Base-by-base conservation (phyloP, 345 rosid species). In the Arabidopsis suecica region DNA sequence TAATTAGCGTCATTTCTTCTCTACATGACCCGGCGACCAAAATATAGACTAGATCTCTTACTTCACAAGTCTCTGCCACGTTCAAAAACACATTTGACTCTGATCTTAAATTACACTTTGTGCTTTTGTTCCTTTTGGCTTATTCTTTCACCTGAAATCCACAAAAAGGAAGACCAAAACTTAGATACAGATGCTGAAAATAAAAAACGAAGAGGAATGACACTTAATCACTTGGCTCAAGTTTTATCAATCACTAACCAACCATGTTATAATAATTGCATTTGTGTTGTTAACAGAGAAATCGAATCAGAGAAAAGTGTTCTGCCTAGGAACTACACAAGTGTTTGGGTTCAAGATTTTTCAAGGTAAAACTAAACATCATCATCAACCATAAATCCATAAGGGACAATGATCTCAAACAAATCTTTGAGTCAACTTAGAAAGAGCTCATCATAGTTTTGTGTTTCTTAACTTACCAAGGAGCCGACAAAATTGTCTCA, bases 381-480 rank as follows among this genome's bases (percentile, higher is more conserved):
- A 18, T 48, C 53, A 18, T 51, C 56, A 50, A 22, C 32, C 56
- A 51, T 50, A 50, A 22, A 3, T 50, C 30, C 14, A 9, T 9
- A 22, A 51, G 32, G 56, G 14, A 51, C 14, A 5, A 51, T 23
- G 57, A 23, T 50, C 55, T 22, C 55, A 50, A 5, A 49, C 5
- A 50, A 22, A 50, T 50, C 56, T 20, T 10, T 50, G 2, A 51
- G 6, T 51, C 56, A 4, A 51, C 56, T 50, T 22, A 50, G 33
- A 51, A 23, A 53, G 40, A 38, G 62, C 5, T 55, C 45, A 44
- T 3, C 32, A 28, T 3, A 3, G n/a, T 23, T 61, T 6, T 49
- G 37, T 32, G 18, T 18, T 44, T 28, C 23, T 14, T 4, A 44
- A 14, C 20, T 62, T 14, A 83, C 91, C 92, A 88, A 2, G 88